A percentile compares a stretch with the other conserved stretches of the same genome.
Evolutionary conservation across 2,329 filamentous ascomycete species (phyloP).

Genomic region (Botrytis paeoniae): DNA sequence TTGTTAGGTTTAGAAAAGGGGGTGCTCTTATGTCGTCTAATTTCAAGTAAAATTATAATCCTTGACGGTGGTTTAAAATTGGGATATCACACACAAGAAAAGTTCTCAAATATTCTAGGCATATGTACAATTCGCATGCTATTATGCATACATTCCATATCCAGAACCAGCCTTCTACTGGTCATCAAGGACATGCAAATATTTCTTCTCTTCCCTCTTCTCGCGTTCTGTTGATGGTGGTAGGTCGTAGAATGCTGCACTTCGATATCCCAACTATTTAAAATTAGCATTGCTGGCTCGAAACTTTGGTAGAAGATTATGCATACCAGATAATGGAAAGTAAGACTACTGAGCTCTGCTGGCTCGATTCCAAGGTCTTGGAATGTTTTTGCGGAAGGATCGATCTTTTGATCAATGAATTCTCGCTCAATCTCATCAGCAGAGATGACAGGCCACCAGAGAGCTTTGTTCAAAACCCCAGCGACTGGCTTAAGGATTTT

Average conservation of each 20-base stretch:
- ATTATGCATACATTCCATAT: conserved; percentile 19
- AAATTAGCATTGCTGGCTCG: neutral
- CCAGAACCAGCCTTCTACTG: conserved; percentile 53
- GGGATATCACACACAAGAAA: conserved; percentile 3
- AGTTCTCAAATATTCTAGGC: conserved; percentile 16
- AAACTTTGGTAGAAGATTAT: neutral
- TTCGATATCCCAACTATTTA: conserved; percentile 80
- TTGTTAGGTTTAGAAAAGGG: neutral
- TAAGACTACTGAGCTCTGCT: conserved; percentile 78
- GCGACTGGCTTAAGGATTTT: conserved; percentile 71
- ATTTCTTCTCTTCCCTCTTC: conserved; percentile 93
- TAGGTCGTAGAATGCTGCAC: conserved; percentile 84
- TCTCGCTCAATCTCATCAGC: conserved; percentile 87
- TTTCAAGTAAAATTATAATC: neutral
- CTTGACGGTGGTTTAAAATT: neutral
- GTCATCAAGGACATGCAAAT: conserved; percentile 88
- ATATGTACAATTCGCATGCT: conserved; percentile 40
- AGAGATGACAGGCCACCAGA: conserved; percentile 88
- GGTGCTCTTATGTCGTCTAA: neutral
- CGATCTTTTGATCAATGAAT: conserved; percentile 89
- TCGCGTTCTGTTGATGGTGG: conserved; percentile 94
- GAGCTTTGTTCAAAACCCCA: conserved; percentile 69
- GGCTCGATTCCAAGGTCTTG: conserved; percentile 89
- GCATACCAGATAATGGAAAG: conserved; percentile 86
- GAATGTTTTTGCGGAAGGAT: conserved; percentile 90